Evolutionary conservation across 1,284 basidiomycete species (phyloP).

Genomic region (Melampsora larici-populina): DNA sequence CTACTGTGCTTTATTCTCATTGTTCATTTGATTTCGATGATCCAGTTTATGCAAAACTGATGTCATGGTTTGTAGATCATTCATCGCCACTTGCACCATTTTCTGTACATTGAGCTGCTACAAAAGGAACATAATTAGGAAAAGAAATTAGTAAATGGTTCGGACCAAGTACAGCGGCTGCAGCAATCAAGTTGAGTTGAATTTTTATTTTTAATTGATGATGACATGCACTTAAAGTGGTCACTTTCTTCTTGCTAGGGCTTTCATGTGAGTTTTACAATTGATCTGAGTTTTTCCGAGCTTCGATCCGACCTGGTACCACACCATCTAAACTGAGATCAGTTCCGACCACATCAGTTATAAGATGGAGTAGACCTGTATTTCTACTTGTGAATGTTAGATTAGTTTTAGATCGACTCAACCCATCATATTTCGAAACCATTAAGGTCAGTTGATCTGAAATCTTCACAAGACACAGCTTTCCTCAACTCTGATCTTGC

Average conservation of each 20-base stretch:
- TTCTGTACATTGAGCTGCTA: constrained; percentile 90
- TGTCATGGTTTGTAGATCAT: constrained; percentile 93
- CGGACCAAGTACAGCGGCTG: constrained; percentile 91
- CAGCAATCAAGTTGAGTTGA: constrained; percentile 73
- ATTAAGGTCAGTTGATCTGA: constrained; percentile 68
- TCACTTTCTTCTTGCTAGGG: no score
- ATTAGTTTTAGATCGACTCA: constrained; percentile 85
- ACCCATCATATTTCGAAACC: constrained; percentile 88
- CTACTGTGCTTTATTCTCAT: no score
- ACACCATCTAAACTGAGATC: no score
- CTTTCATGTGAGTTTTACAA: constrained; percentile 75
- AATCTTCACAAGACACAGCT: background rate
- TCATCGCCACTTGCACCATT: constrained; percentile 83
- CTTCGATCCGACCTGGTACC: constrained; percentile 4
- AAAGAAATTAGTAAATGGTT: constrained; percentile 98
- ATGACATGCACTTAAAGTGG: no score
- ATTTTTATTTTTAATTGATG: no score
- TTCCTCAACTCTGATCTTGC: background rate
- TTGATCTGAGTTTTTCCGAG: constrained; percentile 49
- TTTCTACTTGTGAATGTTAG: constrained; percentile 81
- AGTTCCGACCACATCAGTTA: no score
- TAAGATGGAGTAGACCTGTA: constrained; percentile 66
- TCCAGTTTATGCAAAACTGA: constrained; percentile 72
- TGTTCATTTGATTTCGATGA: no score
- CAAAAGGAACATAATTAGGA: constrained; percentile 81